These are phyloP conservation scores for Fusarium burgessii DNA, from an alignment of 2,329 filamentous ascomycete genomes.

Conservation along the genomic window DNA sequence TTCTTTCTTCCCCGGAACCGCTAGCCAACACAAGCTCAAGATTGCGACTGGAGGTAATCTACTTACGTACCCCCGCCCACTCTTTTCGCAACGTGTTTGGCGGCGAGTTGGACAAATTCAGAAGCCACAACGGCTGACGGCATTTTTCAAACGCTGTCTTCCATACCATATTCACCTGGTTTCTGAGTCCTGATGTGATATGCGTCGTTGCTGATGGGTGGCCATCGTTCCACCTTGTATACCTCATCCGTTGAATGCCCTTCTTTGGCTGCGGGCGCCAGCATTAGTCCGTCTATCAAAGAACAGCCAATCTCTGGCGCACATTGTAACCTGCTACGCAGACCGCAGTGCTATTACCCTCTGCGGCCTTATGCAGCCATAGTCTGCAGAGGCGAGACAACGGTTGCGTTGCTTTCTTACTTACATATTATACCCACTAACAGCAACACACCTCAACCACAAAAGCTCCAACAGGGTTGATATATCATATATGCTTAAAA, in stretches of 20 bases:
- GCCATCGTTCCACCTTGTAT: slow-evolving; percentile 3
- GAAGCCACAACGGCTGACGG: slow-evolving; percentile 33
- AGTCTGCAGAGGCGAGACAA: slow-evolving; percentile 18
- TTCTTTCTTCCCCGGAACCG: slow-evolving; percentile 6
- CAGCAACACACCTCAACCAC: slow-evolving; percentile 7
- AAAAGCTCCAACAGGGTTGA: slow-evolving; percentile 2
- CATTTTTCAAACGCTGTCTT: slow-evolving; percentile 23
- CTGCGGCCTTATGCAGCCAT: slow-evolving; percentile 28
- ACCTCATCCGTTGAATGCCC: slow-evolving; percentile 10
- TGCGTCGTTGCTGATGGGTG: not conserved
- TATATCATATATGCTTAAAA: slow-evolving; percentile 24
- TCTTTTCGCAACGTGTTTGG: slow-evolving; percentile 33
- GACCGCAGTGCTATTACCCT: slow-evolving; percentile 12
- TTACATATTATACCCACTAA: slow-evolving; percentile 6
- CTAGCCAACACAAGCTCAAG: slow-evolving; percentile 9
- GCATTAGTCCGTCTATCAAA: slow-evolving; percentile 24
- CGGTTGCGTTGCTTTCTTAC: slow-evolving; percentile 10
- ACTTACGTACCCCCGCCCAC: slow-evolving; percentile 24
- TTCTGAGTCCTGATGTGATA: not conserved
- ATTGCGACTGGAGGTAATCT: slow-evolving; percentile 1
- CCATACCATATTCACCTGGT: not conserved
- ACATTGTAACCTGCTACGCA: slow-evolving; percentile 7
- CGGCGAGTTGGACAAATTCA: slow-evolving; percentile 19
- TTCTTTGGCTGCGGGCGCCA: slow-evolving; percentile 27
- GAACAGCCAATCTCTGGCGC: slow-evolving; percentile 15